Evolutionary conservation across 495 filamentous ascomycete genomes (phyloP), one percentile per base, ranked within the genome.

Genomic region (Penicillium angulare): DNA sequence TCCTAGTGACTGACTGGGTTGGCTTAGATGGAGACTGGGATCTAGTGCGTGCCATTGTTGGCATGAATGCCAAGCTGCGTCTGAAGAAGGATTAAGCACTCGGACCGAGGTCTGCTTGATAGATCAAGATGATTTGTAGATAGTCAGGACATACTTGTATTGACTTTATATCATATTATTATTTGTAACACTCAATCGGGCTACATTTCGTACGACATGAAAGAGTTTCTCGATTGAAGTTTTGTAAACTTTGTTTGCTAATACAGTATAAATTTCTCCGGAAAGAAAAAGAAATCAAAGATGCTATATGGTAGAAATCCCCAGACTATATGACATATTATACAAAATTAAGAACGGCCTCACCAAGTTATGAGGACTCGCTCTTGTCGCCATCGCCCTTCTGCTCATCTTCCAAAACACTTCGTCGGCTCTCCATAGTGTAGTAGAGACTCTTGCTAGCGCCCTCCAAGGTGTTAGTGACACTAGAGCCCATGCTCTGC

Each of bases 1-100:
- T 97, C 47, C 84, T 97, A 21, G 88, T 97, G 23, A 90, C 85
- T 40, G 93, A 98, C 66, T 96, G 87, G 89, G 92, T 96, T 52
- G 93, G 93, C 0, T 69, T 84, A 41, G 77, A 86, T 53, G 93
- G 89, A 0, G 89, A 98, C 71, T 98, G 95, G 95, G 92, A 96
- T 69, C 73, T 97, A 15, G 85, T 95, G 33, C 82, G 88, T 57
- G 86, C 88, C 66, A 85, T 96, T 61, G 86, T 97, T 5, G 91
- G 89, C 13, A 91, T 93, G 89, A 98, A 98, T 64, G 82, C 83
- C 16, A 87, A 79, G 59, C 64, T 95, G 61, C 77, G 84, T 60
- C 63, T 86, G 63, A 75, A 68, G 36, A 35, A 59, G 47, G 47
- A 65, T 15, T 57, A 61, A 47, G 32, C 1, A 50, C 15, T 29